Evolutionary conservation across 371 early-diverging fungal species (phyloP), one percentile per base, ranked within the genome.

Genomic region (Rhizopus arrhizus): DNA sequence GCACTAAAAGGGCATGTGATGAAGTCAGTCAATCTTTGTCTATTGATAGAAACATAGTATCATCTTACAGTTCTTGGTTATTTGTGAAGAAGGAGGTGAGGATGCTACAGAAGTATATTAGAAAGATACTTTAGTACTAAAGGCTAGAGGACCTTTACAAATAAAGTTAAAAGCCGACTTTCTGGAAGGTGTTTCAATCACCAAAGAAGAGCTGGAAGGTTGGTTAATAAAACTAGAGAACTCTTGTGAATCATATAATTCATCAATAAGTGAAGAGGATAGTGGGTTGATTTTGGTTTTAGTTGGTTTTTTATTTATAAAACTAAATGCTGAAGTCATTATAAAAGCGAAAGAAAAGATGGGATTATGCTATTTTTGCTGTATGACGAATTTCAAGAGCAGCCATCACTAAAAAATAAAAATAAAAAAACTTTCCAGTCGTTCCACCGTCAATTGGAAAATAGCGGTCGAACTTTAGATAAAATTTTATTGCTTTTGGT

Each of bases 291-390:
- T 45, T 45, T 38, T 38, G 11, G 11, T 16, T 45, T 45, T 45
- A 22, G 7, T 45, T 45, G 46, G 7, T 45, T 16, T 45, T 15
- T 45, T 45, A 16, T 45, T 45, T 15, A 45, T 45, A 45, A 45
- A 45, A 45, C 46, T 16, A n/a, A 45, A 45, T 45, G 46, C 46
- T 8, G 46, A 45, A n/a, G 46, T 16, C 46, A 45, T 45, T 45
- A 38, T 38, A 38, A 6, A 38, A 38, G 40, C 40, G 13, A 38
- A 13, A 38, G 13, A 38, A 22, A 22, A 22, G 22, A 22, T 22
- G 22, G 22, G 22, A 22, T 22, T 22, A 22, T 22, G 22, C 22
- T 22, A 22, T 22, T 22, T 22, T 22, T 22, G 22, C 22, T 22
- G 22, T 22, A 22, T 22, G 22, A 22, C 22, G 22, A 22, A 22